Evolutionary conservation across 768 basidiomycete species (phyloP).

Genomic region (Rhodotorula toruloides): DNA sequence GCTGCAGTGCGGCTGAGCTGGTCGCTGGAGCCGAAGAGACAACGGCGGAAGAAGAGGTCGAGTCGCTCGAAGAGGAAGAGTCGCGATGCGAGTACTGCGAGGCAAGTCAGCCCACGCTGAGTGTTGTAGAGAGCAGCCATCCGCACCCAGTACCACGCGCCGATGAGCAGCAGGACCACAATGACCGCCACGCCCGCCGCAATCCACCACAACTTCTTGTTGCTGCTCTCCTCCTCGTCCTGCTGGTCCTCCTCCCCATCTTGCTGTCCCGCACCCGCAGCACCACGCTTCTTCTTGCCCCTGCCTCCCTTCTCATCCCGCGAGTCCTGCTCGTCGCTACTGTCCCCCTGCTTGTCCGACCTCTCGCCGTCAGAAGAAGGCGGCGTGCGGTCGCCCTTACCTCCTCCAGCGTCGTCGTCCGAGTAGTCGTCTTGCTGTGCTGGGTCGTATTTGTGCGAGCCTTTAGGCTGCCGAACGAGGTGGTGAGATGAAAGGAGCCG

Average conservation of each 20-base stretch:
- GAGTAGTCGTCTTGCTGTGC: not conserved
- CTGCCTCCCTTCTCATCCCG: slow-evolving; percentile 46
- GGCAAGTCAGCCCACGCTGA: not conserved
- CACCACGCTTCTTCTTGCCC: too few species aligned
- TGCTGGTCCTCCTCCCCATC: not conserved
- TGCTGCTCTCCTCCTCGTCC: not conserved
- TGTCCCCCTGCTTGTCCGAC: too few species aligned
- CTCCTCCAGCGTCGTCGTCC: not conserved
- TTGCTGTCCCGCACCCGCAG: slow-evolving; percentile 34
- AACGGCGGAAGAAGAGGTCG: not conserved
- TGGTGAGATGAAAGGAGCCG: too few species aligned
- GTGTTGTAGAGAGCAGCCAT: not conserved
- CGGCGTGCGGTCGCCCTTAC: too few species aligned
- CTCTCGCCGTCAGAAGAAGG: too few species aligned
- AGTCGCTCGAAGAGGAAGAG: not conserved
- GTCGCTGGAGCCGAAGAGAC: not conserved
- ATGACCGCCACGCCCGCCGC: not conserved
- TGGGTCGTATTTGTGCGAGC: not conserved
- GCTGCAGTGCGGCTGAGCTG: not conserved
- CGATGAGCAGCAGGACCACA: not conserved
- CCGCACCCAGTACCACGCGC: not conserved
- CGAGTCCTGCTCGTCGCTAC: not conserved
- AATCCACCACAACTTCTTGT: slow-evolving; percentile 11
- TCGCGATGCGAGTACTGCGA: not conserved
- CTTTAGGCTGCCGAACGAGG: too few species aligned